Evolutionary conservation across 148 eudicot species (phyloP), one percentile per base, ranked within the genome.

Genomic region (Camellia japonica): DNA sequence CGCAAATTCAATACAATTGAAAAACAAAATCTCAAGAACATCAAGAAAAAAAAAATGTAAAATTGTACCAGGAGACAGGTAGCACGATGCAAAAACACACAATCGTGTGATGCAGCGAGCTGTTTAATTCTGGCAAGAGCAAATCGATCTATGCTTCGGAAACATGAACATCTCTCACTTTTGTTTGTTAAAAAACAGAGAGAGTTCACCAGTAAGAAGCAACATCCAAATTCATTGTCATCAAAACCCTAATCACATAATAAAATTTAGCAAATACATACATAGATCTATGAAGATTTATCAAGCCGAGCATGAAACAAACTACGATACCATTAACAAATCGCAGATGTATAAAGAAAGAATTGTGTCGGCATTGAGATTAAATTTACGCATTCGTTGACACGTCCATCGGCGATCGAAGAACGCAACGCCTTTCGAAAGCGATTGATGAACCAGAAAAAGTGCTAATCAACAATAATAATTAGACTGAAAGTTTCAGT

Each of bases 151-250:
- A 74, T 74, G 77, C 77, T 74, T 74, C 77, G 19, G 51, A 74
- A 74, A 74, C 65, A 58, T 38, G 65, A 74, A 74, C 77, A 30
- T 42, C 65, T 23, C 77, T 38, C 51, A 58, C 51, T 16, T 18
- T 3, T n/a, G 19, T 15, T 49, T 44, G 15, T 16, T 43, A 23
- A 3, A 20, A 5, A 73, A 56, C 76, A 38, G 49, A 55, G 76
- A 56, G 76, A 56, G 64, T 73, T 73, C 76, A 30, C 76, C 62
- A 73, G 77, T 73, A 30, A 54, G 76, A 73, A 73, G 76, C 76
- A 23, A 23, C 23, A 23, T 23, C 23, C 23, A 23, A 23, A 23
- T 23, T 23, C 23, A 23, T 23, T 23, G 23, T 23, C 23, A 23
- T 23, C 23, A 23, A 23, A 23, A 23, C 23, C 23, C 23, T 23